Conservation (phyloP, 2,329 filamentous ascomycete species). For the Verticillium dahliae region DNA sequence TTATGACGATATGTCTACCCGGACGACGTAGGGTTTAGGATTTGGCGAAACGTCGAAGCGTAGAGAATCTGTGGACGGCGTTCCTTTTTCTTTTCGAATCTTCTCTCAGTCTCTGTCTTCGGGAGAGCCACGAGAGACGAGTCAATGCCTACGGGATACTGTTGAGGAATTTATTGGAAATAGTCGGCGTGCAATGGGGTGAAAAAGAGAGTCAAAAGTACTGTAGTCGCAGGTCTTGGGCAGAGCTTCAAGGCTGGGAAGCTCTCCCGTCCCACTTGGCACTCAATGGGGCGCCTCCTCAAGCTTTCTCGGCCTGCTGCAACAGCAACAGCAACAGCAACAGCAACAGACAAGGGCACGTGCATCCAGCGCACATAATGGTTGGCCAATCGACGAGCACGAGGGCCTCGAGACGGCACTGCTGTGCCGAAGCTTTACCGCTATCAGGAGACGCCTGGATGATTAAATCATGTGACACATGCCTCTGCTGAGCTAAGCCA, state of each 20-base stretch:
- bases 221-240: not conserved
- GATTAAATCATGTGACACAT: not conserved
- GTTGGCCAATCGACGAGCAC: constrained; percentile 2
- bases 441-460: not conserved
- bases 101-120: not conserved
- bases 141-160: not conserved
- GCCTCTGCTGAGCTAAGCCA: not conserved
- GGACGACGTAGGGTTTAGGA: not conserved
- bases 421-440: not conserved
- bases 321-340: not conserved
- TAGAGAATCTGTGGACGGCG: not conserved
- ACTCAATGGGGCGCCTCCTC: not conserved
- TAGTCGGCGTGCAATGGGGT: not conserved
- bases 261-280: not conserved
- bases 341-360: not conserved
- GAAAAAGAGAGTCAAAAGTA: not conserved
- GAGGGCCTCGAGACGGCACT: not conserved
- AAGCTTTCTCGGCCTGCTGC: not conserved
- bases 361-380: not conserved
- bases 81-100: not conserved
- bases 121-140: not conserved
- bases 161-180: not conserved
- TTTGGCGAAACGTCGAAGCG: too few species aligned
- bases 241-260: not conserved
- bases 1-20: not conserved